A percentile compares a stretch with the other conserved stretches of the same genome.
phyloP scores from a whole-genome alignment of 768 basidiomycete species.

The Crassisporium funariophilum region DNA sequence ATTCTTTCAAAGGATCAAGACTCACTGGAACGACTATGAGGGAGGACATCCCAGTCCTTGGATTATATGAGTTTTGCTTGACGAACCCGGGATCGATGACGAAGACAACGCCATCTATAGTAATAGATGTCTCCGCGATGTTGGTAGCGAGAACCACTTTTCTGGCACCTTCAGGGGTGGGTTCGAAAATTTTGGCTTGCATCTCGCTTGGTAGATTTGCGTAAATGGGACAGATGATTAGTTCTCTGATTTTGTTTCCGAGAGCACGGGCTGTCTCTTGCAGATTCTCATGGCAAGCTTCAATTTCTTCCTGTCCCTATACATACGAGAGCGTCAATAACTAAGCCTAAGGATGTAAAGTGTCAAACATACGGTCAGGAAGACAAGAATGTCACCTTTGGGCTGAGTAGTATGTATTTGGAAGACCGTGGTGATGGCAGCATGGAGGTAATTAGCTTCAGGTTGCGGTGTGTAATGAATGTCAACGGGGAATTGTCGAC shows the following conservation, averaged over 20 bases:
- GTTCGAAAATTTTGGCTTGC: constrained; percentile 99
- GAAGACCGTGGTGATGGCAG: constrained; percentile 97
- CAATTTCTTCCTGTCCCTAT: constrained; percentile 99
- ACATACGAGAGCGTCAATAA: constrained; percentile 10
- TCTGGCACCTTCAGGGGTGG: constrained; percentile 92
- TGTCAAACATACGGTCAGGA: constrained; percentile 74
- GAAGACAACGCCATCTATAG: constrained; percentile 98
- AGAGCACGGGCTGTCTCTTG: constrained; percentile 93
- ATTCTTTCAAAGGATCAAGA: constrained; percentile 12
- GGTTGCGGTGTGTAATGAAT: constrained; percentile 99
- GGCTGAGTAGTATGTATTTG: constrained; percentile 99
- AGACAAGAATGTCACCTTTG: constrained; percentile 96
- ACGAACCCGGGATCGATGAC: constrained; percentile 99
- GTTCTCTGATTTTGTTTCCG: constrained; percentile 93
- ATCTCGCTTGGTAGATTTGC: constrained; percentile 99
- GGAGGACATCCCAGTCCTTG: constrained; percentile 97
- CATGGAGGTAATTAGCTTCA: constrained; percentile 98
- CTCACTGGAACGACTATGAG: constrained; percentile 92
- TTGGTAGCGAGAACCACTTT: constrained; percentile 99
- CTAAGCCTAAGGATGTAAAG: not conserved
- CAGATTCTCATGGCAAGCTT: constrained; percentile 94
- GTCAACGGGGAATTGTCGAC: constrained; percentile 96
- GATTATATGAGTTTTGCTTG: constrained; percentile 99
- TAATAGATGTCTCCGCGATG: constrained; percentile 99
- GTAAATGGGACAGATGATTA: constrained; percentile 97